Conservation (phyloP, 352 stramenopile species). For the Globisporangium perplexum region DNA sequence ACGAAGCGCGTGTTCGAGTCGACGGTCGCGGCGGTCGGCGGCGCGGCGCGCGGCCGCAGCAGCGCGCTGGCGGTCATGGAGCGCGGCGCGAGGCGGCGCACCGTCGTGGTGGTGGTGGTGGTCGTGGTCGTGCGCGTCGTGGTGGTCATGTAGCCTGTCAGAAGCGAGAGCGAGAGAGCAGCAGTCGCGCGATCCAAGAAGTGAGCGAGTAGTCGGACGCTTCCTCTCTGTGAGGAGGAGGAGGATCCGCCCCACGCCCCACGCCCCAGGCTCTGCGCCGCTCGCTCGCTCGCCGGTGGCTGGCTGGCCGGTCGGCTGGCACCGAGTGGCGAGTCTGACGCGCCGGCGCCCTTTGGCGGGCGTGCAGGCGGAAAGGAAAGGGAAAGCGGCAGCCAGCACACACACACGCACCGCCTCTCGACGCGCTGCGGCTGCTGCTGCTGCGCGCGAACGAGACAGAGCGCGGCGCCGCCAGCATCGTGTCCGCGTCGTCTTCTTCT, state of each 20-base stretch:
- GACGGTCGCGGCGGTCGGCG: not conserved
- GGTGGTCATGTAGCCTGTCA: conserved; percentile 21
- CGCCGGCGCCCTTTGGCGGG: not conserved
- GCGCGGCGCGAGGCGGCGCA: conserved; percentile 1
- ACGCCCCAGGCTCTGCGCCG: too few species aligned
- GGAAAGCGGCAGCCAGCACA: not conserved
- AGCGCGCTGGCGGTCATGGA: not conserved
- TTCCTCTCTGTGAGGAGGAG: too few species aligned
- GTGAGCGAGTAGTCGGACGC: not conserved
- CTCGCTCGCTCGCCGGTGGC: too few species aligned
- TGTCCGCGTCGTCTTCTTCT: not conserved
- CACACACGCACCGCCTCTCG: not conserved
- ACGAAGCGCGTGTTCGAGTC: conserved; percentile 6
- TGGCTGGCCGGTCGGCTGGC: too few species aligned
- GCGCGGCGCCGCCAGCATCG: not conserved
- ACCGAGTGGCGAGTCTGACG: not conserved
- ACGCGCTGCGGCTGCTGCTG: not conserved
- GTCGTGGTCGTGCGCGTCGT: conserved; percentile 15
- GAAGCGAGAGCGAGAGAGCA: conserved; percentile 20
- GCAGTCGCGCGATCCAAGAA: conserved; percentile 13
- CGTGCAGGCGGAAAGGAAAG: not conserved
- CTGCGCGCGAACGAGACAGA: conserved; percentile 2
- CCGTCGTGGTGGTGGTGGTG: conserved; percentile 20
- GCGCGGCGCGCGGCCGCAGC: not conserved
- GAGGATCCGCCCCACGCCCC: too few species aligned